phyloP scores from a whole-genome alignment of 495 filamentous ascomycete species.

The Podospora didyma region DNA sequence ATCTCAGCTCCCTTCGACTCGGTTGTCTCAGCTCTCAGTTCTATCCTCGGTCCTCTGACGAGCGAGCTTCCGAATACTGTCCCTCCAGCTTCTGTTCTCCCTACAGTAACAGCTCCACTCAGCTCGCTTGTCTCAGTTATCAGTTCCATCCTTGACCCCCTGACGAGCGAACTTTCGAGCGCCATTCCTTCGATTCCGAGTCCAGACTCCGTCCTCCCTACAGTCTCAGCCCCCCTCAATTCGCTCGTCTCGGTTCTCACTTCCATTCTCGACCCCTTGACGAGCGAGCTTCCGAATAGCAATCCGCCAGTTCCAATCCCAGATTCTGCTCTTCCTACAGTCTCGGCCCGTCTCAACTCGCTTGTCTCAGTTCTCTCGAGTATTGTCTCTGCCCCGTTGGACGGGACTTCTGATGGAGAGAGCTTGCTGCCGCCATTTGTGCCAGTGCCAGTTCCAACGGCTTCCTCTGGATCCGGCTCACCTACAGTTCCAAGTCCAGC shows the following conservation, averaged over 20 bases:
- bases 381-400: background rate
- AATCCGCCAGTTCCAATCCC: background rate
- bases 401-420: background rate
- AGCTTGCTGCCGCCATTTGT: background rate
- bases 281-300: background rate
- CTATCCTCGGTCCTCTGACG: too few species aligned
- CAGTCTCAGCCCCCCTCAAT: background rate
- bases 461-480: background rate
- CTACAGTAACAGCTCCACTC: too few species aligned
- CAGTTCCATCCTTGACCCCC: too few species aligned
- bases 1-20: too few species aligned
- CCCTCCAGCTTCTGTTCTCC: background rate
- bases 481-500: conserved; percentile 1
- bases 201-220: background rate
- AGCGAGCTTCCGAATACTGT: too few species aligned
- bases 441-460: conserved; percentile 3
- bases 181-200: too few species aligned
- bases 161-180: too few species aligned
- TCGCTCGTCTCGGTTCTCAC: background rate
- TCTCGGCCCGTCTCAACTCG: background rate
- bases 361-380: conserved; percentile 4
- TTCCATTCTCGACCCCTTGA: background rate
- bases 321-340: background rate
- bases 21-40: too few species aligned
- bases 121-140: too few species aligned